These are phyloP conservation scores for Picea glauca DNA, from an alignment of 75 land plant genomes.

Conservation along the genomic window DNA sequence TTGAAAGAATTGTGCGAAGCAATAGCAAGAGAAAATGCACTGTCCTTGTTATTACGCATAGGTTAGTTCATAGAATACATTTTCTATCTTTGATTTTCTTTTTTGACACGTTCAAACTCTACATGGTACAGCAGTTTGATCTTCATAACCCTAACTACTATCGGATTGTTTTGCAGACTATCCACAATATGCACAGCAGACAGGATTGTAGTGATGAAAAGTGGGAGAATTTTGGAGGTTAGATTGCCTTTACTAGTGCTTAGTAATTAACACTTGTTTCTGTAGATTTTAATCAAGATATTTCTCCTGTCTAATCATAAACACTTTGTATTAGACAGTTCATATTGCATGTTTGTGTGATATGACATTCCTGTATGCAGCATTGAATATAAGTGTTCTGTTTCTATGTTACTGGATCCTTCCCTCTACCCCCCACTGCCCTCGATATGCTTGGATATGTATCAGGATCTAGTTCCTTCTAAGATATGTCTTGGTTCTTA, in stretches of 20 bases:
- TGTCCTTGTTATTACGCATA: constrained; percentile 85
- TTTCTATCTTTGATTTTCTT: too few species aligned
- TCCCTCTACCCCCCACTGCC: too few species aligned
- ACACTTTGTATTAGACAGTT: background rate
- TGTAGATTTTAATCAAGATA: background rate
- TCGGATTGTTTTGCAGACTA: constrained; percentile 43
- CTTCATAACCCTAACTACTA: background rate
- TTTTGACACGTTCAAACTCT: too few species aligned
- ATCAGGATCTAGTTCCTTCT: too few species aligned
- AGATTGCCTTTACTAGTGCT: background rate
- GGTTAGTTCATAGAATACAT: constrained; percentile 31
- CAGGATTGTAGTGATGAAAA: constrained; percentile 85
- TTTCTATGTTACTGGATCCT: too few species aligned
- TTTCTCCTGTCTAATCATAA: background rate
- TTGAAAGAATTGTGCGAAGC: constrained; percentile 35
- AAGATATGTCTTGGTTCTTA: too few species aligned
- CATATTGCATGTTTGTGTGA: background rate
- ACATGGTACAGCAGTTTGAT: background rate
- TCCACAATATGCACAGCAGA: constrained; percentile 90
- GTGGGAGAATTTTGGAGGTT: constrained; percentile 84
- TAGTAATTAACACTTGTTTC: background rate
- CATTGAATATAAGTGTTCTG: too few species aligned
- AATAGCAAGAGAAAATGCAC: constrained; percentile 39
- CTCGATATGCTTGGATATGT: too few species aligned
- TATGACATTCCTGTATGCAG: background rate